Conservation (phyloP, 495 filamentous ascomycete genomes). For the Podospora fimiseda region DNA sequence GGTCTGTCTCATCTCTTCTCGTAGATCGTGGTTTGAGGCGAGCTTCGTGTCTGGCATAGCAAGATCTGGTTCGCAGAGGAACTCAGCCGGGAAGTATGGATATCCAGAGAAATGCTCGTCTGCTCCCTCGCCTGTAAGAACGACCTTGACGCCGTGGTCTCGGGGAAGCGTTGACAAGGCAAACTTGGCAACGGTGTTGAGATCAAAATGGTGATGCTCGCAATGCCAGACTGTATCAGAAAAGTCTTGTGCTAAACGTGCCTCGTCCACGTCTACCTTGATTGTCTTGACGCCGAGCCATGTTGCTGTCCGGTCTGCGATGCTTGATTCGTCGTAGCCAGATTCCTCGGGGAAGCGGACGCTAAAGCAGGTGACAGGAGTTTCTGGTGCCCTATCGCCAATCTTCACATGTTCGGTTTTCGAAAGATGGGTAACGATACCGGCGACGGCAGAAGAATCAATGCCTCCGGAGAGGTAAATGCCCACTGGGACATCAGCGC, state of each 20-base stretch:
- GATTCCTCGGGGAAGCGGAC: conserved; percentile 42
- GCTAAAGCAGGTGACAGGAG: conserved; percentile 36
- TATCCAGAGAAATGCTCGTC: conserved; percentile 52
- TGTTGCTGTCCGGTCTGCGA: conserved; percentile 45
- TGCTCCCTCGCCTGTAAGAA: conserved; percentile 48
- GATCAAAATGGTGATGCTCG: conserved; percentile 41
- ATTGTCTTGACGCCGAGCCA: conserved; percentile 43
- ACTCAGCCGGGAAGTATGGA: conserved; percentile 34
- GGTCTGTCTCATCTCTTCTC: conserved; percentile 7
- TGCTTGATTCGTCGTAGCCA: conserved; percentile 44
- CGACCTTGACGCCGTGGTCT: conserved; percentile 42
- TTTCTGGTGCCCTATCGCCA: conserved; percentile 28
- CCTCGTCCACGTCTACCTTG: conserved; percentile 41
- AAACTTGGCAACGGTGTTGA: conserved; percentile 44
- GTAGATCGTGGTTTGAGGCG: conserved; percentile 5
- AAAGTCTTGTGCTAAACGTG: conserved; percentile 36
- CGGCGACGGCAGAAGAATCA: conserved; percentile 46
- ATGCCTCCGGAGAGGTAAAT: conserved; percentile 50
- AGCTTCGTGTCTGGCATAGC: conserved; percentile 25
- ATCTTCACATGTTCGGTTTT: conserved; percentile 30
- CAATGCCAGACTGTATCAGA: conserved; percentile 45
- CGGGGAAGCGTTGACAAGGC: conserved; percentile 37
- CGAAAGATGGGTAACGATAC: conserved; percentile 46
- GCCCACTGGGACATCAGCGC: conserved; percentile 49
- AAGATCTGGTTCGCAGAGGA: conserved; percentile 39